These are phyloP conservation scores for Chenopodium formosanum DNA, from an alignment of 148 eudicot genomes.

Conservation along the genomic window DNA sequence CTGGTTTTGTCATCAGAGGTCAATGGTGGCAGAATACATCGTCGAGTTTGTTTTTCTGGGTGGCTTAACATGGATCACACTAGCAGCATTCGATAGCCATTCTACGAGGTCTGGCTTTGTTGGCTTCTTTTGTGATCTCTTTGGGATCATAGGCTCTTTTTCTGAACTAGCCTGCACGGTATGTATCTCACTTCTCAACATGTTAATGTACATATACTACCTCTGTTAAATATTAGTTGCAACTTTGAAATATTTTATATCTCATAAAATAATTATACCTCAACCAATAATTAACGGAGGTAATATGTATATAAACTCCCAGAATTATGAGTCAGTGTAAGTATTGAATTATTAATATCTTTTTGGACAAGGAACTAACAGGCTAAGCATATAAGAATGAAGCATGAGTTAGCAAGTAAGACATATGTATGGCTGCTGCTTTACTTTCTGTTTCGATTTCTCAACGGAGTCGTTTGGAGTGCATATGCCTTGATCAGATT, in stretches of 20 bases:
- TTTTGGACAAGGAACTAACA: constrained; percentile 18
- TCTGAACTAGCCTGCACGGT: constrained; percentile 56
- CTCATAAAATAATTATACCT: too few relatives aligned
- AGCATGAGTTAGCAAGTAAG: constrained; percentile 45
- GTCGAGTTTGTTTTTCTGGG: constrained; percentile 32
- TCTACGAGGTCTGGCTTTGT: constrained; percentile 40
- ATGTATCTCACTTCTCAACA: not conserved
- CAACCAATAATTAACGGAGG: too few relatives aligned
- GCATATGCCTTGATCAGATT: constrained; percentile 46
- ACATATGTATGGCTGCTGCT: constrained; percentile 37
- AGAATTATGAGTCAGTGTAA: not conserved
- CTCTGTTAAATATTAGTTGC: too few relatives aligned
- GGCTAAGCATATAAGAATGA: constrained; percentile 49
- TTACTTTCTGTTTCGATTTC: constrained; percentile 47
- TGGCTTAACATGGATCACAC: constrained; percentile 24
- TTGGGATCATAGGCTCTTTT: constrained; percentile 48
- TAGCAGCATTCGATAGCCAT: constrained; percentile 33
- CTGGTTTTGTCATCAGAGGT: constrained; percentile 19
- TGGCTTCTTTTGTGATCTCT: constrained; percentile 49
- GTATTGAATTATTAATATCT: not conserved
- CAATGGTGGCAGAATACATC: constrained; percentile 12
- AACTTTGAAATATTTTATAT: too few relatives aligned
- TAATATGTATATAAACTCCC: too few relatives aligned
- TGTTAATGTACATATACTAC: not conserved
- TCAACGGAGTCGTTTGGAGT: constrained; percentile 60